Evolutionary conservation across 768 basidiomycete genomes (phyloP).

Genomic region (Trametes meyenii): DNA sequence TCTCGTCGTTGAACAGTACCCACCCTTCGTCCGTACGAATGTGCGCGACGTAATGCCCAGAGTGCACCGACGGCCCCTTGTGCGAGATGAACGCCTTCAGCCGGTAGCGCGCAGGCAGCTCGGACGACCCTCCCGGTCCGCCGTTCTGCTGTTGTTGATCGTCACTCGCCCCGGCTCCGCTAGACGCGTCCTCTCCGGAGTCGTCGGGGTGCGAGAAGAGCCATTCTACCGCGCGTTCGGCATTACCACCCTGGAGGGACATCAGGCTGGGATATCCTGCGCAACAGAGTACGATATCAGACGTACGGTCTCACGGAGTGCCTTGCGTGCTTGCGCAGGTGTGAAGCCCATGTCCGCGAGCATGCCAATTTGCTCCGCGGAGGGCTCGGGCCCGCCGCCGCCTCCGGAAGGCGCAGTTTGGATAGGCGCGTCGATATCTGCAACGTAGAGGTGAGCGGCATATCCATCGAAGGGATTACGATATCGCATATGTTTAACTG

Average conservation of each 20-base stretch:
- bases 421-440: constrained; percentile 89
- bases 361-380: constrained; percentile 69
- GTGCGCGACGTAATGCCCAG: constrained; percentile 92
- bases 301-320: constrained; percentile 82
- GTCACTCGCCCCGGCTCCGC: constrained; percentile 29
- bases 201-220: constrained; percentile 93
- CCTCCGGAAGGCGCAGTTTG: constrained; percentile 34
- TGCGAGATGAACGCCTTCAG: constrained; percentile 97
- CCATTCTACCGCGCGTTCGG: constrained; percentile 94
- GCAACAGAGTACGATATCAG: not conserved
- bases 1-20: constrained; percentile 96
- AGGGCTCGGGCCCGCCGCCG: constrained; percentile 52
- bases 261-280: not conserved
- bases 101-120: constrained; percentile 73
- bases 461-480: not conserved
- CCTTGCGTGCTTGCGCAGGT: constrained; percentile 78
- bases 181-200: constrained; percentile 57
- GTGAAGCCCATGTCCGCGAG: constrained; percentile 95
- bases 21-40: constrained; percentile 62
- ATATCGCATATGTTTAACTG: too few species aligned
- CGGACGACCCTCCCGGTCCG: constrained; percentile 52
- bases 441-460: not conserved
- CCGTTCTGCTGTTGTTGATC: constrained; percentile 28
- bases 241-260: constrained; percentile 58
- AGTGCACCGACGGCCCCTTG: constrained; percentile 94